Evolutionary conservation across 129 eudicot genomes (phyloP).

Genomic region (Flaveria robusta): DNA sequence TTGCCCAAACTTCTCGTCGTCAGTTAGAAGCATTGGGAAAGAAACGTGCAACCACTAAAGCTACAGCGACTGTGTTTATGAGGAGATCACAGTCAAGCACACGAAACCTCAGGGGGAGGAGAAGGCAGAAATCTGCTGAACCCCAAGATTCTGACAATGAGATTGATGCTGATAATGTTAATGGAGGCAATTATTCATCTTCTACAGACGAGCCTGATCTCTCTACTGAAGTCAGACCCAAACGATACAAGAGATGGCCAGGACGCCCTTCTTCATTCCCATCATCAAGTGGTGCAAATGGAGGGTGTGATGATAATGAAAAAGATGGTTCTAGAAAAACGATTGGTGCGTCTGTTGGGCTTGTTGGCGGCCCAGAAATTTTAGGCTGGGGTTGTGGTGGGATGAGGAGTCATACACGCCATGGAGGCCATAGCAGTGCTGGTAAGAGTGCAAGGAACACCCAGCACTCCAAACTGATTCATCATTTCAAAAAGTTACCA

Average conservation of each 20-base stretch:
- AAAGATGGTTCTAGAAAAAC: background rate
- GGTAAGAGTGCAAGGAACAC: conserved; percentile 51
- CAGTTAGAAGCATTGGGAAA: conserved; percentile 88
- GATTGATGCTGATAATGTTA: conserved; percentile 22
- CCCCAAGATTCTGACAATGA: conserved; percentile 40
- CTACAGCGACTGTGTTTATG: conserved; percentile 47
- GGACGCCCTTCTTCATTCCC: conserved; percentile 43
- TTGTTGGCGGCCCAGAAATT: conserved; percentile 41
- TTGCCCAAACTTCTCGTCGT: conserved; percentile 80
- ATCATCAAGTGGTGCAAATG: conserved; percentile 36
- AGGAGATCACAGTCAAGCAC: conserved; percentile 44
- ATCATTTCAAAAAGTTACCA: conserved; percentile 51
- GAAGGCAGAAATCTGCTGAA: conserved; percentile 36
- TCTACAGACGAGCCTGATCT: conserved; percentile 31
- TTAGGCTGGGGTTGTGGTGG: conserved; percentile 87
- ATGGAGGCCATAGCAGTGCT: conserved; percentile 53
- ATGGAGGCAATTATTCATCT: conserved; percentile 33
- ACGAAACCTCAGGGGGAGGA: conserved; percentile 37
- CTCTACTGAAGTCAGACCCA: conserved; percentile 52
- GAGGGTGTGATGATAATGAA: conserved; percentile 37
- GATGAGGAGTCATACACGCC: conserved; percentile 72
- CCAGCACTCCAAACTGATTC: conserved; percentile 57
- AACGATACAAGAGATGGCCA: conserved; percentile 52
- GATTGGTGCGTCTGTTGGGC: conserved; percentile 20
- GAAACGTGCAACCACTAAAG: conserved; percentile 66